Base-by-base conservation (phyloP, 139 green algal genomes). In the Closterium sp. region DNA sequence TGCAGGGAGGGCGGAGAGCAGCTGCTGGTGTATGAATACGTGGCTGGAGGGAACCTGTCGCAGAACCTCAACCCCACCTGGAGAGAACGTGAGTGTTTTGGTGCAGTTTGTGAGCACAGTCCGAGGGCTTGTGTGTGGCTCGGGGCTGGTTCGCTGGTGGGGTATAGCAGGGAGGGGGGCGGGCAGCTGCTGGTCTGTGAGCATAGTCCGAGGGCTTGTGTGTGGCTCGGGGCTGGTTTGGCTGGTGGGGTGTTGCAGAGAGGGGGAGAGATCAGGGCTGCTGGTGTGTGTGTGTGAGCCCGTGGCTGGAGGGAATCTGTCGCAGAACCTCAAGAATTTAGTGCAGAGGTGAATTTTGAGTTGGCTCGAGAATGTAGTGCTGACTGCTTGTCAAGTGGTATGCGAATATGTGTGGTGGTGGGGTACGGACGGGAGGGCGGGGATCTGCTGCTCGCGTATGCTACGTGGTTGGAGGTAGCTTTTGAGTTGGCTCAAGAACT, bases 1-100 rank as follows among this genome's bases (percentile, higher is more conserved):
- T 86, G 83, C 83, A 86, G 30, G 83, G 83, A 86, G 83, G 83
- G 30, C 16, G 83, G 83, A 1, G 83, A 86, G 83, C 83, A 86
- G 83, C 83, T 86, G 83, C 83, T 86, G 6, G 83, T 86, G n/a
- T 86, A 86, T 33, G 83, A 86, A 28, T 86, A 34, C 25, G 83
- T 86, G 30, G 83, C 30, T 9, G 83, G 83, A 32, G 83, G 83
- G 9, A 86, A 86, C n/a, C 28, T 86, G 7, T 86, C 83, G 3
- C 83, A 86, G 83, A 86, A 86, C 83, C 83, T 86, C n/a, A 86
- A 86, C 83, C 83, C 30, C 4, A 32, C n/a, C 0, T 86, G 83
- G 83, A 32, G 83, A 33, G 83, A 76, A 33, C 83, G 83, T 86
- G 83, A 86, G 83, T 86, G 21, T 34, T 83, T 83, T 83, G n/a